A percentile compares a stretch with the other conserved stretches of the same genome.
Conservation (phyloP, 2,329 filamentous ascomycete species). For the Conoideocrella luteorostrata region DNA sequence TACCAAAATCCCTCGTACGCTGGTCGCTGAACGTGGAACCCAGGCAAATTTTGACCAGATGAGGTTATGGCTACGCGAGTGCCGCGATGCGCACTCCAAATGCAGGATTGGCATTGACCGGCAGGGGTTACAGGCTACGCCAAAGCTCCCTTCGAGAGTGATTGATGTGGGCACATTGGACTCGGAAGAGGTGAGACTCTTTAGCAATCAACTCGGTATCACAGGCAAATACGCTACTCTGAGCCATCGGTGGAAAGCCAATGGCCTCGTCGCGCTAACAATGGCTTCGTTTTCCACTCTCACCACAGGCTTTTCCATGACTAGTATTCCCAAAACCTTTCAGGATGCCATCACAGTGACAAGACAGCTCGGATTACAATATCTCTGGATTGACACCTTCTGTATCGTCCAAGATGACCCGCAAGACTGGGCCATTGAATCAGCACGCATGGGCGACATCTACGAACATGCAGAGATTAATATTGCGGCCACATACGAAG, state of each 20-base stretch:
- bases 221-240: neutral
- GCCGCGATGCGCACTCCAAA: neutral
- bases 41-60: neutral
- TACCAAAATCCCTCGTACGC: neutral
- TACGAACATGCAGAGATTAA: constrained; percentile 11
- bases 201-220: neutral
- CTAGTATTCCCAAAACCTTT: neutral
- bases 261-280: neutral
- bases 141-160: neutral
- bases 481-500: neutral
- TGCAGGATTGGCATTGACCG: neutral
- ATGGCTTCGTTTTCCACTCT: neutral
- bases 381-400: constrained; percentile 20
- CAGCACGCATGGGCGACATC: constrained; percentile 12
- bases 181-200: neutral
- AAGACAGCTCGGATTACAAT: constrained; percentile 10
- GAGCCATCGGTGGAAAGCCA: neutral
- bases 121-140: neutral
- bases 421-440: constrained; percentile 13
- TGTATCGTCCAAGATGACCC: constrained; percentile 19
- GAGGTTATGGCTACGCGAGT: neutral
- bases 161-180: neutral
- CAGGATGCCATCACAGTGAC: constrained; percentile 13
- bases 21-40: neutral
- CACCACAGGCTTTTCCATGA: neutral